Base-by-base conservation (phyloP, 371 early-diverging fungal species). In the Cokeromyces recurvatus region DNA sequence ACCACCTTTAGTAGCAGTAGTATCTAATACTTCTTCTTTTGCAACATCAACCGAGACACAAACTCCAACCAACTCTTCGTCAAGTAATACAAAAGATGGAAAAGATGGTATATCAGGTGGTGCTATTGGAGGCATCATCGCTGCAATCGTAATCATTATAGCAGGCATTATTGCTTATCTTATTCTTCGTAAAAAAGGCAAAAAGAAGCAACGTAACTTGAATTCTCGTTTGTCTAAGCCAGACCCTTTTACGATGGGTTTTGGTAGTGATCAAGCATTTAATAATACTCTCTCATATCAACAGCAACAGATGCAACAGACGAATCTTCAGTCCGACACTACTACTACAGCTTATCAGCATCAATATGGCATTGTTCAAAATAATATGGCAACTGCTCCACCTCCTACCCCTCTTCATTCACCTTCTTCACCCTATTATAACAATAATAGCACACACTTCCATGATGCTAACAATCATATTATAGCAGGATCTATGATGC, bases 241-340 rank as follows among this genome's bases (percentile, higher is more conserved):
- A 16, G 74, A 73, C 53, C 74, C 74, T 7, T 74, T 74, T 24
- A 74, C 62, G n/a, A 66, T 69, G 67, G 74, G 74, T 2, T 73
- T 66, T 37, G 70, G 74, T 17, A 72, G 62, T 39, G 65, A 63
- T 22, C 54, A 66, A 29, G 45, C 40, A 2, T 50, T 45, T 21
- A 45, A 52, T 12, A 19, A 25, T 27, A 14, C 20, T 20, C 43
- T 39, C n/a, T 32, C 45, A 24, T 31, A 38, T 17, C 32, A 39
- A 15, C 51, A 51, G 27, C 50, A 49, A 19, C 56, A 47, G 25
- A 5, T 8, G 11, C 29, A 41, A 22, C 46, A 52, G 19, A 43
- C 32, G 4, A 31, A 36, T 12, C 47, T 32, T 20, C 22, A 29
- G 29, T 27, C 40, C 2, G 29, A 48, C 3, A 32, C 40, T 9